A percentile compares a stretch with the other conserved stretches of the same genome.
phyloP scores from a whole-genome alignment of 2,329 filamentous ascomycete species.

The Aspergillus piperis region DNA sequence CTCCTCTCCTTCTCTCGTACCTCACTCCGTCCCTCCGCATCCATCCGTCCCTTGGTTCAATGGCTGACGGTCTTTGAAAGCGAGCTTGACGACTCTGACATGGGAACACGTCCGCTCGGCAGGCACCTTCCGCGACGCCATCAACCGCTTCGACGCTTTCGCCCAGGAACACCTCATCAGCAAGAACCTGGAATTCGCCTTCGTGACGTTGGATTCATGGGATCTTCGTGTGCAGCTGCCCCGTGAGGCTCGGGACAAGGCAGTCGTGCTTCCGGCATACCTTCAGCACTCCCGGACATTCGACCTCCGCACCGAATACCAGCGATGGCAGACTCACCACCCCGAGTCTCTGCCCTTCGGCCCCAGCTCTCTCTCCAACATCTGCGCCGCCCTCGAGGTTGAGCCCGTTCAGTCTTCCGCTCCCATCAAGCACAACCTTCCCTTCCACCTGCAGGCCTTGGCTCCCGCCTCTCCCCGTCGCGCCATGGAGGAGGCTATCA shows the following conservation, averaged over 20 bases:
- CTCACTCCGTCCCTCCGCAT: conserved; percentile 10
- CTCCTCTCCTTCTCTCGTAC: background rate
- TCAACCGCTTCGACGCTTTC: conserved; percentile 92
- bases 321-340: conserved; percentile 97
- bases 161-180: conserved; percentile 86
- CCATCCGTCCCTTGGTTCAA: conserved; percentile 27
- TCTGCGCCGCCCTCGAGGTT: conserved; percentile 96
- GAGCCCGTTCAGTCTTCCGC: conserved; percentile 97
- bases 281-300: conserved; percentile 97
- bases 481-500: conserved; percentile 97
- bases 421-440: conserved; percentile 97
- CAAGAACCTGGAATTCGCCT: conserved; percentile 94
- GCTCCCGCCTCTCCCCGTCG: conserved; percentile 92
- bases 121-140: conserved; percentile 93
- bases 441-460: conserved; percentile 94
- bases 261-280: conserved; percentile 92
- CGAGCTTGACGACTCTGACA: conserved; percentile 93
- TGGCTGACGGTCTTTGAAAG: conserved; percentile 52
- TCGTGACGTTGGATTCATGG: conserved; percentile 98
- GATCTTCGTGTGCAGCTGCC: conserved; percentile 96
- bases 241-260: conserved; percentile 96
- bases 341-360: conserved; percentile 96
- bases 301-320: conserved; percentile 94
- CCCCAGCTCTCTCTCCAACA: conserved; percentile 92
- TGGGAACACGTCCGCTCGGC: conserved; percentile 99